These are phyloP conservation scores for Myriosclerotinia duriaeana DNA, from an alignment of 2,329 filamentous ascomycete genomes.

Conservation along the genomic window DNA sequence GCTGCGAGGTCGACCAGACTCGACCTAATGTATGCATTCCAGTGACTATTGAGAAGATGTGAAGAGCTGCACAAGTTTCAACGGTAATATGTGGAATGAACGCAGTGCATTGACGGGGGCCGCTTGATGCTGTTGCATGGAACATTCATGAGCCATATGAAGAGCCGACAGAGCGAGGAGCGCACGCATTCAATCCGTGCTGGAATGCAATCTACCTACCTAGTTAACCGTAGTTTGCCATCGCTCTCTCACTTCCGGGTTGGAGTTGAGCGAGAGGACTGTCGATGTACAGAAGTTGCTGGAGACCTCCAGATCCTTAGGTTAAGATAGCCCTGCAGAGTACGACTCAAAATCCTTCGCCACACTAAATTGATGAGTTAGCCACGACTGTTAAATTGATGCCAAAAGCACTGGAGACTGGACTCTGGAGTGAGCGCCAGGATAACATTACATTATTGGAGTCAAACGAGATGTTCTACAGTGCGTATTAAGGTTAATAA, in stretches of 20 bases:
- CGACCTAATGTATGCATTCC: constrained; percentile 42
- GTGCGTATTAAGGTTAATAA: too few species aligned
- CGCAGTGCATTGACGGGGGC: constrained; percentile 33
- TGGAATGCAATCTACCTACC: constrained; percentile 46
- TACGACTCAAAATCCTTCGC: too few species aligned
- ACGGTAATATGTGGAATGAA: constrained; percentile 37
- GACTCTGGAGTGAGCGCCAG: too few species aligned
- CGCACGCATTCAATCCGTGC: constrained; percentile 47
- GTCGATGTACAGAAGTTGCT: constrained; percentile 52
- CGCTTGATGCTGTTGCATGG: constrained; percentile 40
- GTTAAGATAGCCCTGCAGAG: too few species aligned
- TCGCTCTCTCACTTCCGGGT: constrained; percentile 44
- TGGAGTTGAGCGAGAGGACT: constrained; percentile 45
- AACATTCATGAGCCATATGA: constrained; percentile 46
- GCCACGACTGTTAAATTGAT: constrained; percentile 15
- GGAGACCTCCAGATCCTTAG: constrained; percentile 49
- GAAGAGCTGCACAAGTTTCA: constrained; percentile 39
- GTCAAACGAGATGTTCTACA: too few species aligned
- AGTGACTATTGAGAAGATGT: constrained; percentile 42
- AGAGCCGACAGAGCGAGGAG: constrained; percentile 49
- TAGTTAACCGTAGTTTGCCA: constrained; percentile 48
- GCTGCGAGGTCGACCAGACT: constrained; percentile 38
- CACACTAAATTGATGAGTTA: constrained; percentile 26
- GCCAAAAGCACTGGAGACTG: too few species aligned
- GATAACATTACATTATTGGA: too few species aligned